Evolutionary conservation across 768 basidiomycete species (phyloP).

Genomic region (Chlorophyllum brunneum): DNA sequence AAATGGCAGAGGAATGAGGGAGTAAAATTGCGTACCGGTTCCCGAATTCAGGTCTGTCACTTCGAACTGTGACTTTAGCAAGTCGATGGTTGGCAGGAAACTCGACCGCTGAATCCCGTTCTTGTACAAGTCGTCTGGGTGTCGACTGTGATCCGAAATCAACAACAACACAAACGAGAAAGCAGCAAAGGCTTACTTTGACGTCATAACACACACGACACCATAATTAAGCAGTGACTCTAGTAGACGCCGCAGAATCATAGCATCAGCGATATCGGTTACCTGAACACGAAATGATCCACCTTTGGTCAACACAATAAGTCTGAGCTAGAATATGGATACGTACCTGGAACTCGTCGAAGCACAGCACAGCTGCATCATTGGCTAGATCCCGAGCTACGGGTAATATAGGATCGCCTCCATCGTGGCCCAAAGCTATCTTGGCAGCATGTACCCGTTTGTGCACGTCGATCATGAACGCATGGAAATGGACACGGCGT

Average conservation of each 20-base stretch:
- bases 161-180: not conserved
- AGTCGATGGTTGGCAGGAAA: slow-evolving; percentile 92
- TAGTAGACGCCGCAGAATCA: slow-evolving; percentile 90
- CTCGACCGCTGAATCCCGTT: slow-evolving; percentile 96
- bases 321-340: not conserved
- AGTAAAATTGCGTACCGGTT: slow-evolving; percentile 55
- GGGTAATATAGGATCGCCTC: slow-evolving; percentile 81
- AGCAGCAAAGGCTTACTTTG: slow-evolving; percentile 70
- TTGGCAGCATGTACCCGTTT: slow-evolving; percentile 87
- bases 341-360: slow-evolving; percentile 94
- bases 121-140: slow-evolving; percentile 96
- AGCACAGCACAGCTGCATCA: slow-evolving; percentile 84
- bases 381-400: slow-evolving; percentile 85
- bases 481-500: slow-evolving; percentile 94
- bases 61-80: slow-evolving; percentile 82
- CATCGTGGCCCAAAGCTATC: slow-evolving; percentile 57
- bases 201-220: slow-evolving; percentile 93
- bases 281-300: slow-evolving; percentile 42
- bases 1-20: slow-evolving; percentile 5
- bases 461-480: slow-evolving; percentile 99
- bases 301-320: slow-evolving; percentile 1
- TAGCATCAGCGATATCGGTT: slow-evolving; percentile 96
- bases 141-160: slow-evolving; percentile 57
- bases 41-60: slow-evolving; percentile 95
- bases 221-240: slow-evolving; percentile 85